A percentile compares a stretch with the other conserved stretches of the same genome.
phyloP scores from a whole-genome alignment of 2,329 filamentous ascomycete genomes.

The Phaeomoniella chlamydospora region DNA sequence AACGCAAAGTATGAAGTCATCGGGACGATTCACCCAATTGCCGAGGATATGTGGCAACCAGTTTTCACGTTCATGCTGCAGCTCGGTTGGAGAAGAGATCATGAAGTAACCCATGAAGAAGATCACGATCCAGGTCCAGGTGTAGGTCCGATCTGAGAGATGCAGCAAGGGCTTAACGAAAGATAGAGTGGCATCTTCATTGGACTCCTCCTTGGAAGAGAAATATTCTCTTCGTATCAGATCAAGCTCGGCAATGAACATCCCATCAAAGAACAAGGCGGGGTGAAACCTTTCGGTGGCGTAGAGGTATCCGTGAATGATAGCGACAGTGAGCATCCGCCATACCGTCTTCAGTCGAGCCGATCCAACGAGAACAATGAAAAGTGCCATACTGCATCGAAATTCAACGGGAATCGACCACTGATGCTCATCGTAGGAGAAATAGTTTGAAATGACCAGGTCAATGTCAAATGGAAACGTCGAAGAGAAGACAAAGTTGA shows the following conservation, averaged over 20 bases:
- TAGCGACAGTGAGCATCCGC: conserved; percentile 15
- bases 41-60: neutral
- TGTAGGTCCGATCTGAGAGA: neutral
- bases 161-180: no score
- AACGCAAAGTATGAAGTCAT: conserved; percentile 3
- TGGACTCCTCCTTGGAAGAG: neutral
- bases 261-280: conserved; percentile 22
- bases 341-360: conserved; percentile 16
- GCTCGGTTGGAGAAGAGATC: neutral
- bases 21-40: neutral
- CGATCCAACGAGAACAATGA: conserved; percentile 21
- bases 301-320: conserved; percentile 22
- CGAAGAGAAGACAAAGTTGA: neutral
- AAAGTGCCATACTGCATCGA: conserved; percentile 26
- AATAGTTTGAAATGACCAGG: neutral
- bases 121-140: neutral
- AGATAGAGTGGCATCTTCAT: no score
- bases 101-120: neutral
- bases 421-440: conserved; percentile 29
- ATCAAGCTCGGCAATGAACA: conserved; percentile 22
- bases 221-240: neutral
- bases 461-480: neutral
- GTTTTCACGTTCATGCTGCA: neutral
- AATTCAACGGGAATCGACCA: conserved; percentile 33
- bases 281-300: conserved; percentile 26